Conservation (phyloP, 1,284 basidiomycete species). For the Fomitopsis betulina region DNA sequence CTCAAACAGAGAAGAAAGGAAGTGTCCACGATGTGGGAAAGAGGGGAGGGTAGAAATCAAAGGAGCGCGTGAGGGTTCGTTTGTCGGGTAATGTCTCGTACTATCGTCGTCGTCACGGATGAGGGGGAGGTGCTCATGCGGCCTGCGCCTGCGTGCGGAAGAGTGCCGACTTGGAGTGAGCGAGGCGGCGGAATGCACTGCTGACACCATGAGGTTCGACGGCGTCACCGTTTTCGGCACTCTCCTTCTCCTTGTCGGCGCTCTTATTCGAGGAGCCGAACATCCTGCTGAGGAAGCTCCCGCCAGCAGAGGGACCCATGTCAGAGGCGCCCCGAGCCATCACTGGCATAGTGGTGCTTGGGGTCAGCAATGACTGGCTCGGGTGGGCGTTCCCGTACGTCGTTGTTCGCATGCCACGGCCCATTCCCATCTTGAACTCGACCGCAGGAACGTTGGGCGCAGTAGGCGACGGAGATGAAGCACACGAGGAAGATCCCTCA, state of each 20-base stretch:
- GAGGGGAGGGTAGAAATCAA: constrained; percentile 7
- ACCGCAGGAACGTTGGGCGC: constrained; percentile 4
- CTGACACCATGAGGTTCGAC: constrained; percentile 27
- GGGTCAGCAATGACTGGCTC: constrained; percentile 22
- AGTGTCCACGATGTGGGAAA: constrained; percentile 11
- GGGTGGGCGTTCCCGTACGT: constrained; percentile 11
- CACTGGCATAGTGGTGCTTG: constrained; percentile 41
- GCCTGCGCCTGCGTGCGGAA: constrained; percentile 29
- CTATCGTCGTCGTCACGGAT: constrained; percentile 10
- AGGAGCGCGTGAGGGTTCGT: constrained; percentile 8
- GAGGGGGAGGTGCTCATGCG: not conserved
- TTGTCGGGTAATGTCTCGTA: constrained; percentile 8
- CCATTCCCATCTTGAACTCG: constrained; percentile 10
- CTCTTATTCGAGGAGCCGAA: constrained; percentile 53
- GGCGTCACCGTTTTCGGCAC: constrained; percentile 30
- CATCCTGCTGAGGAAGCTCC: constrained; percentile 57
- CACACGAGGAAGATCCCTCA: not conserved
- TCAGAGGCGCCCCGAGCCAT: constrained; percentile 25
- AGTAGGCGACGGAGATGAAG: constrained; percentile 13
- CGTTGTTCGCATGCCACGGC: constrained; percentile 8
- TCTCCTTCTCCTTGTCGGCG: constrained; percentile 34
- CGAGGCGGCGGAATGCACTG: constrained; percentile 29
- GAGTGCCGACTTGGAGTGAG: constrained; percentile 42
- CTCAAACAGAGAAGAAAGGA: constrained; percentile 11
- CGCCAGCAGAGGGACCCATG: constrained; percentile 31